Evolutionary conservation across 352 stramenopile species (phyloP).

Genomic region (Pythium plurisporium): DNA sequence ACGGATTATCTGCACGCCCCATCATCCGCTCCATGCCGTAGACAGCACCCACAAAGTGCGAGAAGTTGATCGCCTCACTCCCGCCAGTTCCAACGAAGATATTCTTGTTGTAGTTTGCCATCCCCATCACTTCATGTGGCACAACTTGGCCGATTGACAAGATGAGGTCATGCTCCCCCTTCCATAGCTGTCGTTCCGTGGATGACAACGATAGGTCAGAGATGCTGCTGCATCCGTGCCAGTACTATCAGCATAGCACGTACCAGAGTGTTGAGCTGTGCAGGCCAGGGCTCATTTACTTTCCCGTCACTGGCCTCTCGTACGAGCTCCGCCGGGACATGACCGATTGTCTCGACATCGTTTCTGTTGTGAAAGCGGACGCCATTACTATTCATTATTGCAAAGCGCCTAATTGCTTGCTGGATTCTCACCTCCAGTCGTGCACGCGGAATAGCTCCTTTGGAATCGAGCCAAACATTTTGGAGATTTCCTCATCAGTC

Average conservation of each 20-base stretch:
- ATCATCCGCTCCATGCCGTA: slow-evolving; percentile 99
- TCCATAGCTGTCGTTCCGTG: slow-evolving; percentile 65
- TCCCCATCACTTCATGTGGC: slow-evolving; percentile 97
- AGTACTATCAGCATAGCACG: too few relatives aligned
- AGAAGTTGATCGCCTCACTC: slow-evolving; percentile 96
- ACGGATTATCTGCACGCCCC: slow-evolving; percentile 93
- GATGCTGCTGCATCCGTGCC: too few relatives aligned
- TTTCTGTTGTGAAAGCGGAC: slow-evolving; percentile 49
- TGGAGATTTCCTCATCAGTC: slow-evolving; percentile 90
- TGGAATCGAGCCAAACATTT: slow-evolving; percentile 93
- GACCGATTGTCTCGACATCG: slow-evolving; percentile 94
- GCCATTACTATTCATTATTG: too few relatives aligned
- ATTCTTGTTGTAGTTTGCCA: slow-evolving; percentile 99
- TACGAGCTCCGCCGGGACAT: slow-evolving; percentile 92
- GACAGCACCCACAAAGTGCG: slow-evolving; percentile 96
- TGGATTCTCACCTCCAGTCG: slow-evolving; percentile 86
- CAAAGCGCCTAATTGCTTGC: too few relatives aligned
- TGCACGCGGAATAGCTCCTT: slow-evolving; percentile 90
- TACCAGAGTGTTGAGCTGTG: slow-evolving; percentile 95
- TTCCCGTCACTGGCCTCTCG: slow-evolving; percentile 91
- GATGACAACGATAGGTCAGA: neutral
- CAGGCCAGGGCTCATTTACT: slow-evolving; percentile 94
- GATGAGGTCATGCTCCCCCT: slow-evolving; percentile 90
- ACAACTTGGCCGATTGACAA: slow-evolving; percentile 97
- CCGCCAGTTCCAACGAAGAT: slow-evolving; percentile 94